Evolutionary conservation across 768 basidiomycete genomes (phyloP).

Genomic region (Serendipita indica): DNA sequence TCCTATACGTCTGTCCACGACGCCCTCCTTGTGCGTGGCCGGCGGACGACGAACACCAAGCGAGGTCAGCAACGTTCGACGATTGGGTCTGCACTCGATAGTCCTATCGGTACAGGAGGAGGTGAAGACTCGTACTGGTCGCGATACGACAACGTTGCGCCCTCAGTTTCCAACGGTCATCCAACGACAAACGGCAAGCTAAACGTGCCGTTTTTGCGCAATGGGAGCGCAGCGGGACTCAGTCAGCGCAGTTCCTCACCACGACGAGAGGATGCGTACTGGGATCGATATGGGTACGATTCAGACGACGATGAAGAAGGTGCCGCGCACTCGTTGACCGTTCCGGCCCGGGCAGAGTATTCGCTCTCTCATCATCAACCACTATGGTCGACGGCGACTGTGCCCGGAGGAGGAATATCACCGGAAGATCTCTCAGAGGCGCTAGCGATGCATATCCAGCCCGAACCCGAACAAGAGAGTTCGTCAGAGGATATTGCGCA

Average conservation of each 20-base stretch:
- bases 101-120: not conserved
- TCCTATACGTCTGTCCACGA: not conserved
- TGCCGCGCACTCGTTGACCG: not conserved
- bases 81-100: not conserved
- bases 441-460: not conserved
- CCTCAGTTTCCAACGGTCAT: not conserved
- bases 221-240: not conserved
- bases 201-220: not conserved
- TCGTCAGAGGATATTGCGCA: not conserved
- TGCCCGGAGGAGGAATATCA: not conserved
- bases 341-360: not conserved
- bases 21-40: not conserved
- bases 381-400: not conserved
- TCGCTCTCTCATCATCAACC: not conserved
- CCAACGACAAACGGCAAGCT: not conserved
- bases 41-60: not conserved
- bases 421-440: not conserved
- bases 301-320: not conserved
- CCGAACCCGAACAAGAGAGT: not conserved
- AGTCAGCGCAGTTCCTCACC: not conserved
- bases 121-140: slow-evolving; percentile 6
- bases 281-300: slow-evolving; percentile 6
- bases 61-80: too few relatives aligned
- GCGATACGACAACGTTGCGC: not conserved
- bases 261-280: slow-evolving; percentile 1